These are phyloP conservation scores for Aspergillus sp. DNA, from an alignment of 2,329 filamentous ascomycete genomes.

Conservation along the genomic window DNA sequence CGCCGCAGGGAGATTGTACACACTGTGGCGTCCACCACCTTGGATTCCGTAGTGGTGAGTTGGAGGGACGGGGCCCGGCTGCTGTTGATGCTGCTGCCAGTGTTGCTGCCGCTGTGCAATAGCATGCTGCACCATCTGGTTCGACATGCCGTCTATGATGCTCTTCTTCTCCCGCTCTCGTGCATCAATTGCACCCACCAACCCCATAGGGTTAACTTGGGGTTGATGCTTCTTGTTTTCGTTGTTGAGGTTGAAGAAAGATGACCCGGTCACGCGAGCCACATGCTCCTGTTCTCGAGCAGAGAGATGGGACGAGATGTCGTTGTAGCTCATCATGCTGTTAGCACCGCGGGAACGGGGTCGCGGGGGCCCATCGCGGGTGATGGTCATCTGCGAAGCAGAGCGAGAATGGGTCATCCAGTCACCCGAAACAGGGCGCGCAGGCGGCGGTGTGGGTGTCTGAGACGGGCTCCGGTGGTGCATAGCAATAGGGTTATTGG, in stretches of 20 bases:
- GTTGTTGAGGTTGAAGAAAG: conserved; percentile 66
- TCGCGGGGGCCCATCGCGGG: conserved; percentile 23
- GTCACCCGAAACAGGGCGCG: conserved; percentile 38
- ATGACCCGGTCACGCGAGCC: conserved; percentile 75
- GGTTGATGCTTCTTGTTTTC: conserved; percentile 53
- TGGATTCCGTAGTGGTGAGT: conserved; percentile 13
- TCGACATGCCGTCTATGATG: conserved; percentile 67
- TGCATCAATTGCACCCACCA: conserved; percentile 76
- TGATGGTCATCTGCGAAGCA: conserved; percentile 32
- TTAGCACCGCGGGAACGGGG: conserved; percentile 59
- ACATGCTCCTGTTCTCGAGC: conserved; percentile 86
- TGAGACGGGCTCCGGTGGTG: conserved; percentile 63
- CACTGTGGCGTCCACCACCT: conserved; percentile 14
- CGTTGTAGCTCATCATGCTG: conserved; percentile 49
- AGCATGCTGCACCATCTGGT: conserved; percentile 70
- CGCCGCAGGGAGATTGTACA: conserved; percentile 37
- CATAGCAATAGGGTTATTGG: conserved; percentile 55
- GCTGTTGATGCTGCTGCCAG: conserved; percentile 39
- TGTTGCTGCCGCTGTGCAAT: conserved; percentile 67
- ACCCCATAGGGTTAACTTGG: conserved; percentile 53
- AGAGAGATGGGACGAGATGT: conserved; percentile 64
- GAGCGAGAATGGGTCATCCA: conserved; percentile 34
- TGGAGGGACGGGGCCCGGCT: conserved; percentile 28
- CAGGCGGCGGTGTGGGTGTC: conserved; percentile 42
- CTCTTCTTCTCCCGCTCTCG: conserved; percentile 75